Percentiles rank a stretch among this genome's conserved stretches.
These are phyloP conservation scores for Globisporangium emineosum DNA, from an alignment of 352 stramenopile species.

Conservation along the genomic window DNA sequence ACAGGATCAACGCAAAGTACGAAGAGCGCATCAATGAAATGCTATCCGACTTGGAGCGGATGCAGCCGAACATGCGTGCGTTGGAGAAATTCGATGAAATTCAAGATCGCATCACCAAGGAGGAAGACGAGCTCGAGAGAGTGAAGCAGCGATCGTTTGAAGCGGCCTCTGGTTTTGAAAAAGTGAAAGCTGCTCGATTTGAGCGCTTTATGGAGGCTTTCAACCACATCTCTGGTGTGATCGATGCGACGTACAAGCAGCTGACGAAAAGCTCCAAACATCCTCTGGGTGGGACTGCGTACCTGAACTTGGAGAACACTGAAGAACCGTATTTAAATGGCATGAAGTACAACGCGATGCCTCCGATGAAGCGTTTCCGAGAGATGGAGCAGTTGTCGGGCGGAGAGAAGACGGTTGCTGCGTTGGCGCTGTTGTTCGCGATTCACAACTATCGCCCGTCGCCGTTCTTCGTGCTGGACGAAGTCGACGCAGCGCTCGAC, in stretches of 20 bases:
- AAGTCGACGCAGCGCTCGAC: slow-evolving; percentile 99
- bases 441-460: slow-evolving; percentile 97
- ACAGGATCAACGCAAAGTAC: slow-evolving; percentile 71
- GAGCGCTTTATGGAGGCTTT: slow-evolving; percentile 94
- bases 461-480: slow-evolving; percentile 99
- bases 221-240: slow-evolving; percentile 89
- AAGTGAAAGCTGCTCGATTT: slow-evolving; percentile 65
- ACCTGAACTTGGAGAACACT: slow-evolving; percentile 82
- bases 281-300: slow-evolving; percentile 86
- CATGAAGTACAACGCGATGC: slow-evolving; percentile 99
- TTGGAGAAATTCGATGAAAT: slow-evolving; percentile 88
- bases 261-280: slow-evolving; percentile 98
- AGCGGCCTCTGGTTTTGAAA: slow-evolving; percentile 67
- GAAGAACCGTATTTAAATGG: slow-evolving; percentile 97
- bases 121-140: slow-evolving; percentile 76
- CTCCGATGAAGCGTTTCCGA: slow-evolving; percentile 98
- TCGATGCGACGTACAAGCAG: slow-evolving; percentile 96
- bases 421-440: slow-evolving; percentile 98
- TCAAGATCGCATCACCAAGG: slow-evolving; percentile 66
- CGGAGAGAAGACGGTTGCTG: slow-evolving; percentile 98
- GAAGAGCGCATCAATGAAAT: slow-evolving; percentile 67
- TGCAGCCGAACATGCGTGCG: slow-evolving; percentile 97
- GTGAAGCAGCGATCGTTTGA: slow-evolving; percentile 67
- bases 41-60: slow-evolving; percentile 88
- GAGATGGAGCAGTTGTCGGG: slow-evolving; percentile 98